Base-by-base conservation (phyloP, 495 filamentous ascomycete species). In the Penicillium paxilli region DNA sequence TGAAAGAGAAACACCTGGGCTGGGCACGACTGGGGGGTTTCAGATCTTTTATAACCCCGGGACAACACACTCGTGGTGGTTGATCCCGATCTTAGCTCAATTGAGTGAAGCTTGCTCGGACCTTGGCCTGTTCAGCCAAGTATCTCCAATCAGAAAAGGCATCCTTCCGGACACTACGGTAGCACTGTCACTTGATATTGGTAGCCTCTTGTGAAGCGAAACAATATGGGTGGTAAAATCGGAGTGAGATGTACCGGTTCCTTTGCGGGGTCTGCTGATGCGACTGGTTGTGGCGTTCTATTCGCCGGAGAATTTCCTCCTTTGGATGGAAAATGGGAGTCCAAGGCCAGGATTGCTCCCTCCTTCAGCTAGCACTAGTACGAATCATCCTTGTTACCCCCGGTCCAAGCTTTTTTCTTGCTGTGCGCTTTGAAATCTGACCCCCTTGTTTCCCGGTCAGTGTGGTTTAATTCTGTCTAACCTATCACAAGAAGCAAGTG, bases 41-140 rank as follows among this genome's bases (percentile, higher is more conserved):
- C 65, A 59, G 66, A 57, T 50, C 52, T 68, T n/a, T 67, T 67
- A 70, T 70, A 65, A n/a, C n/a, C 51, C 51, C 59, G 60, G 32
- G 64, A 58, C 52, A 52, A 55, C 47, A 51, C 41, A 49, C 62
- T 51, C 48, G 52, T 63, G 51, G 50, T 51, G 50, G 50, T n/a
- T 47, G 41, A 51, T 37, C 59, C 58, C 33, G 61, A 59, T 52
- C 55, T 57, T 52, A 59, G 50, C 64, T 59, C 22, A 48, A 59
- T 66, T 64, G 37, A 51, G 57, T 44, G 38, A 64, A 72, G 67
- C 65, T 70, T 72, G 47, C 55, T 58, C 62, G 57, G 62, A 59
- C 51, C 52, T 52, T 54, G 60, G 63, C 65, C 62, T 53, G 56
- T 49, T 45, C 16, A 57, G 49, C 45, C 44, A 52, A 38, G 53